Evolutionary conservation across 2,329 filamentous ascomycete species (phyloP).

Genomic region (Chalaropsis ovoidea): DNA sequence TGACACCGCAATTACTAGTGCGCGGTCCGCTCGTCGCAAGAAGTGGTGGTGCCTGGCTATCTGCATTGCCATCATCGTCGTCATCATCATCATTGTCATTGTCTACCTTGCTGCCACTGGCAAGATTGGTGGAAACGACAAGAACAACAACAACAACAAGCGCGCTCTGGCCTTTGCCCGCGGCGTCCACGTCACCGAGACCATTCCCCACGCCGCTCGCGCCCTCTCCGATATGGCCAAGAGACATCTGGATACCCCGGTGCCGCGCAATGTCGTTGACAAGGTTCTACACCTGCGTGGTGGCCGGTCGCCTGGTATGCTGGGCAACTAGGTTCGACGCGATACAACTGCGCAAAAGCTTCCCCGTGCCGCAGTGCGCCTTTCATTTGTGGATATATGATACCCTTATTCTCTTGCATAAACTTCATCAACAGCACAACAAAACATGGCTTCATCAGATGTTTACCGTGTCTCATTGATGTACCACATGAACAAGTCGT

Average conservation of each 20-base stretch:
- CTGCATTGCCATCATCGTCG: conserved; percentile 44
- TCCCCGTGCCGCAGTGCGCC: background rate
- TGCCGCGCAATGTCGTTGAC: conserved; percentile 13
- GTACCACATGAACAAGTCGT: background rate
- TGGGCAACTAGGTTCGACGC: background rate
- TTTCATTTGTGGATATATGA: background rate
- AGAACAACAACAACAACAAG: conserved; percentile 31
- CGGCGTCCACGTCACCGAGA: conserved; percentile 13
- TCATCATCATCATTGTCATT: conserved; percentile 44
- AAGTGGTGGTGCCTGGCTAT: conserved; percentile 94
- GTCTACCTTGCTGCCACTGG: conserved; percentile 35
- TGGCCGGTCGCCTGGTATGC: conserved; percentile 17
- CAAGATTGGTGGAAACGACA: conserved; percentile 30
- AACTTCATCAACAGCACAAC: background rate
- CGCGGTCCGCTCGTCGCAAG: conserved; percentile 72
- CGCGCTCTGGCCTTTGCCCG: conserved; percentile 27
- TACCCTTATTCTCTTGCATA: background rate
- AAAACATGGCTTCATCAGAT: background rate
- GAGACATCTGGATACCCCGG: conserved; percentile 17
- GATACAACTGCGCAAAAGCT: background rate
- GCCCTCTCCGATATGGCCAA: conserved; percentile 14
- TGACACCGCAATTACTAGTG: conserved; percentile 68
- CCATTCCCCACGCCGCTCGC: conserved; percentile 7
- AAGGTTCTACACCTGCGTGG: conserved; percentile 18
- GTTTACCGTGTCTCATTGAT: background rate